Evolutionary conservation across 805 yeast genomes (phyloP).

Genomic region (Metschnikowia picachoensis): DNA sequence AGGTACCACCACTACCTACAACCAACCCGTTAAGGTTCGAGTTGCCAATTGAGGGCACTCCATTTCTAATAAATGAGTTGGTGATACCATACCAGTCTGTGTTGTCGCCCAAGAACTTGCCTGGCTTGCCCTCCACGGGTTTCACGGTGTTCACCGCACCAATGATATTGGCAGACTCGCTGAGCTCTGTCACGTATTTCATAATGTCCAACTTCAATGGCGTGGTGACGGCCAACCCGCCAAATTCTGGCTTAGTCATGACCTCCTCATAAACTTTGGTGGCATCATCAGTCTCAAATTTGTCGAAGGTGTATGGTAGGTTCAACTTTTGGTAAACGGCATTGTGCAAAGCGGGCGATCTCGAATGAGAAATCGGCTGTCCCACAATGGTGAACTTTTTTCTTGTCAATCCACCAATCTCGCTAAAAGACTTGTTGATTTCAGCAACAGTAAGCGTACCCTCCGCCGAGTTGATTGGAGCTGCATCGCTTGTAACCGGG

Average conservation of each 20-base stretch:
- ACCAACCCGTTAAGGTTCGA: constrained; percentile 59
- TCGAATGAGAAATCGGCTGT: constrained; percentile 76
- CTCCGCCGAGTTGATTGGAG: constrained; percentile 73
- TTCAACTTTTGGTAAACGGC: constrained; percentile 73
- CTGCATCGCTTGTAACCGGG: constrained; percentile 72
- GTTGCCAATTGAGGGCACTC: constrained; percentile 46
- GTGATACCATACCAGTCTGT: constrained; percentile 94
- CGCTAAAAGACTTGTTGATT: constrained; percentile 52
- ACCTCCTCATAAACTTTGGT: constrained; percentile 50
- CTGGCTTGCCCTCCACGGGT: constrained; percentile 38
- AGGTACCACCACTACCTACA: constrained; percentile 97
- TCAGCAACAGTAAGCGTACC: constrained; percentile 70
- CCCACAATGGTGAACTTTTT: constrained; percentile 76
- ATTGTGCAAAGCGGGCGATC: constrained; percentile 85
- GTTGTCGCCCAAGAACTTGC: constrained; percentile 70
- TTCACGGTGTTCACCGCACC: constrained; percentile 93
- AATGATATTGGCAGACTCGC: constrained; percentile 73
- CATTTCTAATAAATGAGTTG: constrained; percentile 59
- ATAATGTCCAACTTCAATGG: constrained; percentile 85
- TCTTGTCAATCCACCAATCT: constrained; percentile 58
- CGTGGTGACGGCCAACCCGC: constrained; percentile 95
- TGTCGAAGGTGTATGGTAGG: constrained; percentile 67
- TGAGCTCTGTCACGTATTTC: constrained; percentile 57
- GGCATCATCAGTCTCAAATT: constrained; percentile 66
- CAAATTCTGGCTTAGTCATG: constrained; percentile 52